Evolutionary conservation across 2,329 filamentous ascomycete genomes (phyloP).

Genomic region (Fusarium mexicanum): DNA sequence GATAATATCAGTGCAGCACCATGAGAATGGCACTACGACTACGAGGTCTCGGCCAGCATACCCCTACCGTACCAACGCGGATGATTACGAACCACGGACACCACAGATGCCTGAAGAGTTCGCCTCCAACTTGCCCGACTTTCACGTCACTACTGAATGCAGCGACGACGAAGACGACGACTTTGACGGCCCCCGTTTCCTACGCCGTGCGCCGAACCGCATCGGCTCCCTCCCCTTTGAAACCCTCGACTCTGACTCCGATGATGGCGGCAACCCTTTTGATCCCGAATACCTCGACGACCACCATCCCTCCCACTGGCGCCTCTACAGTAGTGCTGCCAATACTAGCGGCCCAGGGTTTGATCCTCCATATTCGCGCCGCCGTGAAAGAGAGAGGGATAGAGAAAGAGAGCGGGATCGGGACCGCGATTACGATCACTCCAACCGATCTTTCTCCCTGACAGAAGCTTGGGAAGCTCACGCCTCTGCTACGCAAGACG

Average conservation of each 20-base stretch:
- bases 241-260: constrained; percentile 53
- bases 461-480: constrained; percentile 56
- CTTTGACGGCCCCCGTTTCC: constrained; percentile 34
- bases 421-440: constrained; percentile 28
- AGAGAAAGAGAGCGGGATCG: constrained; percentile 25
- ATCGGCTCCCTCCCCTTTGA: constrained; percentile 67
- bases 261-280: constrained; percentile 44
- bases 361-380: constrained; percentile 21
- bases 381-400: constrained; percentile 31
- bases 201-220: constrained; percentile 59
- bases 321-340: constrained; percentile 33
- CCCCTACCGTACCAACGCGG: constrained; percentile 51
- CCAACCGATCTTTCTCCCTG: constrained; percentile 39
- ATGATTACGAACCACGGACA: constrained; percentile 57
- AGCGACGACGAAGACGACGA: constrained; percentile 67
- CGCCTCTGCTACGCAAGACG: constrained; percentile 65
- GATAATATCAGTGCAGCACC: constrained; percentile 62
- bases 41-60: constrained; percentile 57
- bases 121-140: constrained; percentile 56
- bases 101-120: constrained; percentile 69
- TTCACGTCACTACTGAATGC: constrained; percentile 67
- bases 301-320: constrained; percentile 39
- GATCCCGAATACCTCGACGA: constrained; percentile 44
- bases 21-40: constrained; percentile 61
- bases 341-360: constrained; percentile 23